Base-by-base conservation (phyloP, 345 rosid genomes). In the Geranium rotundifolium region DNA sequence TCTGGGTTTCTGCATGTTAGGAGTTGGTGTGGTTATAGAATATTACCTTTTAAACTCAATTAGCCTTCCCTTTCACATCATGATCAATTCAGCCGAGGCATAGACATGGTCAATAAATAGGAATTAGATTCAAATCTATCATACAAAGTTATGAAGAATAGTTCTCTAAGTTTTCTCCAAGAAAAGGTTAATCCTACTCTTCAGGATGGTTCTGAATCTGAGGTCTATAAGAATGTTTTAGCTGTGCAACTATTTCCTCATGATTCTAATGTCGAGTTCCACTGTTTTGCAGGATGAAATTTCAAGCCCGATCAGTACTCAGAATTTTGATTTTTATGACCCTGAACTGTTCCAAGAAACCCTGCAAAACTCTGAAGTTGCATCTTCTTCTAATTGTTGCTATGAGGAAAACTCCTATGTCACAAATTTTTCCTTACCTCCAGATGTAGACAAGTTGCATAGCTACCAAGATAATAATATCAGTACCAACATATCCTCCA, bases 221-320 rank as follows among this genome's bases (percentile, higher is more conserved):
- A 34, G 41, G 41, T 34, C 41, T 34, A 34, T 12, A 41, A 4
- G 14, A 4, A 41, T 41, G 50, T 41, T 41, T 6, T 41, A 41
- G 50, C 12, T 9, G 10, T 31, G 14, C 50, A 41, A 41, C 50
- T 41, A 12, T 41, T 41, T 41, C 13, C 4, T 34, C 50, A 41
- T 41, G 50, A 41, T 41, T 41, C 50, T 41, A 9, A 41, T 41
- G 50, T 41, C 12, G 7, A 41, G 50, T 41, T 41, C 7, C 12
- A 3, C 50, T 67, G 52, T 68, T 66, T 72, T 75, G 60, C 85
- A 93, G 97, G 97, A 88, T 52, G 96, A 86, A 58, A 79, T 84
- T 67, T 80, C 89, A 13, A 86, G 90, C 73, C 92, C 92, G 2
- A 70, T 86, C 12, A 83, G 80, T 69, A 83, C 83, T 80, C 90